Percentiles rank a stretch among this genome's conserved stretches.
Evolutionary conservation across 768 basidiomycete genomes (phyloP).

Genomic region (Termitomyces bulborhizus): DNA sequence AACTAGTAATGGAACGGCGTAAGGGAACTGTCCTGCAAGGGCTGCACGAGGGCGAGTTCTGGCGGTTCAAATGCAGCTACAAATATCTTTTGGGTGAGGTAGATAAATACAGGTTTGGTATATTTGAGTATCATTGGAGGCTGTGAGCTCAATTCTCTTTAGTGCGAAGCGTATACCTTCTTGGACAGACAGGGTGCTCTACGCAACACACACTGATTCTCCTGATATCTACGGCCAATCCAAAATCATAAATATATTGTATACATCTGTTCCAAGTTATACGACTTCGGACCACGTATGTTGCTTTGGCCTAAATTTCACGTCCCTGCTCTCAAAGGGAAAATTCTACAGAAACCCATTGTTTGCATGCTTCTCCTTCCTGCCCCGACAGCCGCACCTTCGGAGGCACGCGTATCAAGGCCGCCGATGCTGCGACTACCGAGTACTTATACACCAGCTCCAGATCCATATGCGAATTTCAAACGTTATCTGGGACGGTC

Average conservation of each 20-base stretch:
- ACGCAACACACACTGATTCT: conserved; percentile 67
- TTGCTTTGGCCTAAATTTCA: not conserved
- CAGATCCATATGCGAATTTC: conserved; percentile 44
- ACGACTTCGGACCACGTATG: conserved; percentile 87
- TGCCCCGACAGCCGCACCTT: conserved; percentile 25
- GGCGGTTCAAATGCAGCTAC: conserved; percentile 87
- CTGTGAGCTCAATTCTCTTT: conserved; percentile 4
- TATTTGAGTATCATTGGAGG: not conserved
- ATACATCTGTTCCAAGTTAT: conserved; percentile 78
- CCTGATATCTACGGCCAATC: conserved; percentile 45
- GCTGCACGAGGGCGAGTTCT: conserved; percentile 81
- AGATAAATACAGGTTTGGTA: conserved; percentile 72
- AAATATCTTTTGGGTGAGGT: conserved; percentile 81
- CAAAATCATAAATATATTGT: conserved; percentile 58
- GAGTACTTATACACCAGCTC: conserved; percentile 38
- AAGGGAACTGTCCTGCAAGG: conserved; percentile 65
- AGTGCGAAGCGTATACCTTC: conserved; percentile 74
- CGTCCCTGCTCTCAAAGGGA: not conserved
- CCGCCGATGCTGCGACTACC: conserved; percentile 49
- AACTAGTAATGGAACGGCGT: conserved; percentile 56
- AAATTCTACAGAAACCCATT: conserved; percentile 69
- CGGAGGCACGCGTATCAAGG: conserved; percentile 5
- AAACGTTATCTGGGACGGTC: conserved; percentile 62
- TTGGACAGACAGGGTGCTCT: conserved; percentile 93
- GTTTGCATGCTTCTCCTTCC: conserved; percentile 61